Evolutionary conservation across 805 yeast species (phyloP).

Genomic region (Barnettozyma siamensis): DNA sequence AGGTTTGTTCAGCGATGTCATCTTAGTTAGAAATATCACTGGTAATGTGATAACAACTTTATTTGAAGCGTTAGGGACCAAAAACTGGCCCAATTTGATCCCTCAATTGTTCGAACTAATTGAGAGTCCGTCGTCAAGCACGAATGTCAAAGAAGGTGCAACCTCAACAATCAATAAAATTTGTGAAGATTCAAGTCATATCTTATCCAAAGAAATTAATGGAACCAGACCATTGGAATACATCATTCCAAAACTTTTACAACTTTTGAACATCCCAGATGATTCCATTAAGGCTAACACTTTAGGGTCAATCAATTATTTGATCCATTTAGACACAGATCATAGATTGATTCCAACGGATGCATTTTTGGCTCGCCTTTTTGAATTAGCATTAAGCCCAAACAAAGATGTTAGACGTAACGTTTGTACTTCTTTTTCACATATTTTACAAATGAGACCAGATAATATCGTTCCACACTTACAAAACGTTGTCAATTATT

Average conservation of each 20-base stretch:
- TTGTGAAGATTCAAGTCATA: conserved; percentile 77
- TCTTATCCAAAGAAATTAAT: conserved; percentile 58
- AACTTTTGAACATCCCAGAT: conserved; percentile 38
- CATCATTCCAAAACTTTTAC: conserved; percentile 61
- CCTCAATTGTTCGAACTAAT: conserved; percentile 62
- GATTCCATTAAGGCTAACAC: conserved; percentile 54
- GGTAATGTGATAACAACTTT: conserved; percentile 87
- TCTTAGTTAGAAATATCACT: conserved; percentile 77
- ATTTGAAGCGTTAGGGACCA: conserved; percentile 61
- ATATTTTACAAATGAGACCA: conserved; percentile 69
- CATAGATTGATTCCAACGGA: conserved; percentile 61
- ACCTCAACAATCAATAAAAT: conserved; percentile 78
- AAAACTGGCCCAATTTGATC: conserved; percentile 70
- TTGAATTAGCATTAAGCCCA: conserved; percentile 59
- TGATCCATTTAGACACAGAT: conserved; percentile 65
- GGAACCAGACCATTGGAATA: conserved; percentile 64
- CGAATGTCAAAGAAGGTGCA: conserved; percentile 55
- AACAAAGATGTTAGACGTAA: conserved; percentile 59
- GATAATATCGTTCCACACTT: conserved; percentile 76
- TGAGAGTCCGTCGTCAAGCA: conserved; percentile 36
- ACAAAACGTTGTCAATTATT: conserved; percentile 79
- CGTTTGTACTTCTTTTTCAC: conserved; percentile 71
- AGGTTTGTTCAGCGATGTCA: conserved; percentile 47
- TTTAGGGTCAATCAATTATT: conserved; percentile 69
- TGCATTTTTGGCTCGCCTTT: conserved; percentile 56